Conservation (phyloP, 2,329 filamentous ascomycete genomes). For the Pyricularia sp. region DNA sequence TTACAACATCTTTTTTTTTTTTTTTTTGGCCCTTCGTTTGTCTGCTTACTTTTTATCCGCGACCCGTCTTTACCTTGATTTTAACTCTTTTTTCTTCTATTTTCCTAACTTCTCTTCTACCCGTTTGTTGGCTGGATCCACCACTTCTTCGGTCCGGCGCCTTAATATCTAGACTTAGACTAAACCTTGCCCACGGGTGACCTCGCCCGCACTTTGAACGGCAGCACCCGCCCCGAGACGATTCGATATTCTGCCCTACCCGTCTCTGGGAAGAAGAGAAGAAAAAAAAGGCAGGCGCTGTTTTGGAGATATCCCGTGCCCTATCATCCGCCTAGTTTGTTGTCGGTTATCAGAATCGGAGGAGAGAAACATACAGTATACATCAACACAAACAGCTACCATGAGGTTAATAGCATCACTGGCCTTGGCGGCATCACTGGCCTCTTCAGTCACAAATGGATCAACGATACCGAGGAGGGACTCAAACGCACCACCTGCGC, state of each 20-base stretch:
- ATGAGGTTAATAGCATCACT: slow-evolving; percentile 27
- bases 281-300: not conserved
- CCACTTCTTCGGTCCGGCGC: not conserved
- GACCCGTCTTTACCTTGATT: not conserved
- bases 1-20: not conserved
- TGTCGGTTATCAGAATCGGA: not conserved
- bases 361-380: not conserved
- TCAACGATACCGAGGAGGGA: slow-evolving; percentile 19
- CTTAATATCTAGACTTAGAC: not conserved
- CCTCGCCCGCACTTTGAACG: not conserved
- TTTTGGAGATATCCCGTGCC: not conserved
- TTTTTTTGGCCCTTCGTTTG: not conserved
- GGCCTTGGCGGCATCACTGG: slow-evolving; percentile 19
- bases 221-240: not conserved
- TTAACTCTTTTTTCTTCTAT: not conserved
- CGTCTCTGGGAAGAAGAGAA: too few species aligned
- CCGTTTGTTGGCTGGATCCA: not conserved
- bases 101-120: not conserved
- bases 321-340: not conserved
- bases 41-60: not conserved
- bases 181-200: not conserved
- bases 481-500: slow-evolving; percentile 17
- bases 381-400: not conserved
- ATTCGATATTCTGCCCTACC: not conserved
- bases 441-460: slow-evolving; percentile 14